Evolutionary conservation across 768 basidiomycete genomes (phyloP), one percentile per base, ranked within the genome.

Genomic region (Collybia nuda): DNA sequence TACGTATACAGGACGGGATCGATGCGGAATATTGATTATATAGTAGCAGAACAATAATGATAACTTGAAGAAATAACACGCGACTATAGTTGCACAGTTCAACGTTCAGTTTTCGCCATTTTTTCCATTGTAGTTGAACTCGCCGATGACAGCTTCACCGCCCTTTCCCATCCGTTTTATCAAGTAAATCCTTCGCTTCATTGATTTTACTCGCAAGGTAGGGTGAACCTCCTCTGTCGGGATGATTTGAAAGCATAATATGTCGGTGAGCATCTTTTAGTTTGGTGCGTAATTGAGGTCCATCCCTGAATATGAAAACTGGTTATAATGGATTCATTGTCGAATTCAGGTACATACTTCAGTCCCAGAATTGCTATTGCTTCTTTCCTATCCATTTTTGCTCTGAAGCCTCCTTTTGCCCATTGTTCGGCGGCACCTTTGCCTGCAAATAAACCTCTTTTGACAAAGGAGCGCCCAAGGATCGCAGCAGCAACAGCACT

Each of bases 151-250:
- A 24, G 40, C 26, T 32, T 62, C 58, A 72, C 52, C 73, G 65
- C 15, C 62, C 67, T 58, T 74, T 80, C 46, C 79, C 78, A 44
- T 87, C 85, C n/a, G 78, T 77, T 66, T 88, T 91, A 28, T 97
- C 94, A 41, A 97, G 67, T 50, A 96, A 56, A 61, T 93, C 96
- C 66, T 97, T 98, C 0, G 96, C 97, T 64, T 99, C 97, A 69
- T 99, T 99, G 55, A 98, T 96, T 79, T 99, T 98, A 62, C 93
- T 94, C 11, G 97, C 95, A 44, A 98, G 73, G 69, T 98, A 99
- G 6, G 97, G 97, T n/a, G 94, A 91, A 24, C 97, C 97, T 28
- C 97, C 97, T 54, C 97, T 80, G 75, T 99, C 97, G 9, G 97
- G 97, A 72, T 99, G 97, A 71, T 99, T 99, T 23, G 93, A 90